Base-by-base conservation (phyloP, 345 rosid genomes). In the Hirschfeldia incana region DNA sequence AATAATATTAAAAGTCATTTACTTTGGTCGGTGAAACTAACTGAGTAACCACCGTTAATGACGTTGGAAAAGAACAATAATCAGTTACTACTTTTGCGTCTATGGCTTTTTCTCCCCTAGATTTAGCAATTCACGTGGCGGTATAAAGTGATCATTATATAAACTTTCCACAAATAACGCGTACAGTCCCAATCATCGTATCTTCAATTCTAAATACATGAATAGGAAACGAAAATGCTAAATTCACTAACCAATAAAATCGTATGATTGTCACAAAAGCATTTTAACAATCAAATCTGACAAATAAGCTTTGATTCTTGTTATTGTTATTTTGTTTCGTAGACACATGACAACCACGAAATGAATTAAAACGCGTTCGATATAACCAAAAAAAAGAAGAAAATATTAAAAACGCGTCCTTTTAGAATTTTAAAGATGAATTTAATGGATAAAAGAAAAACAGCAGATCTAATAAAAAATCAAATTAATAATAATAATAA, bases 341-440 rank as follows among this genome's bases (percentile, higher is more conserved):
- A 46, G 53, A 12, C 53, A 13, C 16, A 46, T 46, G 53, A 1
- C 16, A 46, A 46, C 16, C 53, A 46, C 53, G 15, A 46, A 46
- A 46, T 12, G 15, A 46, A 46, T 13, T 13, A 46, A 46, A 46
- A 12, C 53, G 53, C 53, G 53, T 46, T 46, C 15, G 53, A 46
- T 39, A 46, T 46, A 46, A 46, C 53, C 1, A 32, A 32, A 63
- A 32, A 21, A 1, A 1, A 12, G 21, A 21, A 21, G 21, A 44
- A 44, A 46, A 46, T 46, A 46, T 46, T 46, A 12, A 12, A 12
- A 46, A 13, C 53, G 15, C 53, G 53, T 46, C 13, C 53, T 44
- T 44, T 76, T 49, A 27, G 69, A 76, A 42, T n/a, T 68, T 15
- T 42, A 12, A 59, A 46, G 53, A 46, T 5, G 53, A 13, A 46